Evolutionary conservation across 495 filamentous ascomycete genomes (phyloP).

Genomic region (Trichoderma virens): DNA sequence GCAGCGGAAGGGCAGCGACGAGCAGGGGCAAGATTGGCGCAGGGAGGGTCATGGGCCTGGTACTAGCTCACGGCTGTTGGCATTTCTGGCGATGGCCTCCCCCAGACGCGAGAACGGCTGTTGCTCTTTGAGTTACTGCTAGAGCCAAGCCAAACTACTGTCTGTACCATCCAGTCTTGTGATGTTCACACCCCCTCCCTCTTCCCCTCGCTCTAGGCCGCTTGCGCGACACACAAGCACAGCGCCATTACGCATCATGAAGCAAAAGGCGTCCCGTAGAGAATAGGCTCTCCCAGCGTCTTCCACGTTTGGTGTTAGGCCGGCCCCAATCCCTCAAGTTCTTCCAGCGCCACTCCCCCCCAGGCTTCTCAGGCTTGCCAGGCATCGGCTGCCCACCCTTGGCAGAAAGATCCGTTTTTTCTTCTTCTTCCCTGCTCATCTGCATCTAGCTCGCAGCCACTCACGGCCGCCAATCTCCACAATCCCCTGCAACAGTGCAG

Average conservation of each 20-base stretch:
- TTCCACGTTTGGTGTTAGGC: background rate
- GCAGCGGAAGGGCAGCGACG: background rate
- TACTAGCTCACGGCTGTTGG: background rate
- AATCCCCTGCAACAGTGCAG: background rate
- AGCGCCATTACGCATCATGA: background rate
- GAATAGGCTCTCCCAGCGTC: background rate
- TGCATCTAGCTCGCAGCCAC: background rate
- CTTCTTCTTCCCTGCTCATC: background rate
- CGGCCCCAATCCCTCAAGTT: background rate
- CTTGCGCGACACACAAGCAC: background rate
- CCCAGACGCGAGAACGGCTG: no score
- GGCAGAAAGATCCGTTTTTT: background rate
- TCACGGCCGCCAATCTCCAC: conserved; percentile 3
- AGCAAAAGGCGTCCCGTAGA: background rate
- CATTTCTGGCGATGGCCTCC: background rate
- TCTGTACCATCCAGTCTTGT: no score
- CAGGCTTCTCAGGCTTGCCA: no score
- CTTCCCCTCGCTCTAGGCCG: background rate
- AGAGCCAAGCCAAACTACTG: background rate
- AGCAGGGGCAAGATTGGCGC: conserved; percentile 6
- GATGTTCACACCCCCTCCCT: background rate
- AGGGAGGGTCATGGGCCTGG: conserved; percentile 1
- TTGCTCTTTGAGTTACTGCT: no score
- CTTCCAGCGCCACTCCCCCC: background rate
- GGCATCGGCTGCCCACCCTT: background rate